A percentile compares a stretch with the other conserved stretches of the same genome.
Conservation (phyloP, 2,329 filamentous ascomycete genomes). For the Fusarium nodosum region DNA sequence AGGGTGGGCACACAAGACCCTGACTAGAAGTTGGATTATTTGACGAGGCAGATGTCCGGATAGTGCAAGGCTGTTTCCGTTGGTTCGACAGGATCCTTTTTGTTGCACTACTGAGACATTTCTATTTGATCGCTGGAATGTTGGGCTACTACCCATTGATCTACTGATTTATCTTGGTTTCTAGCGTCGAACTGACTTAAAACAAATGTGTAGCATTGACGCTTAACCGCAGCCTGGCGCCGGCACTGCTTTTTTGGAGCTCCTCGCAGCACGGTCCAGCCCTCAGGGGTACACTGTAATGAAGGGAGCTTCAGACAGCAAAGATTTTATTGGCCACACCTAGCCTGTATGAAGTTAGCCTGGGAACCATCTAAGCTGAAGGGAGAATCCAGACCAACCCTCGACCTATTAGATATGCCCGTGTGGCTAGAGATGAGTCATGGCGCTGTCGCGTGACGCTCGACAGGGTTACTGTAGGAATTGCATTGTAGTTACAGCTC, state of each 20-base stretch:
- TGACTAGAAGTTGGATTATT: neutral
- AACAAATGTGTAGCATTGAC: neutral
- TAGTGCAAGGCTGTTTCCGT: neutral
- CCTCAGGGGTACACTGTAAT: neutral
- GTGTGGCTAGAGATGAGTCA: neutral
- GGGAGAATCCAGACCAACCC: neutral
- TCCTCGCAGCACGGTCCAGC: neutral
- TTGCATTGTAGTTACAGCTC: constrained; percentile 6
- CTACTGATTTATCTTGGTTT: neutral
- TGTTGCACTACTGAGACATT: neutral
- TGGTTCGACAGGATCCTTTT: too few species aligned
- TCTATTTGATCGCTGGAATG: neutral
- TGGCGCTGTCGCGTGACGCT: neutral
- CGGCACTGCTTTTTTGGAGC: neutral
- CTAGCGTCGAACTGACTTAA: neutral
- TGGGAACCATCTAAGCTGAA: constrained; percentile 1
- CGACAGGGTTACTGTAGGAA: neutral
- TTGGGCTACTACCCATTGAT: neutral
- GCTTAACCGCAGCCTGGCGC: neutral
- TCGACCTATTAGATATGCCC: neutral
- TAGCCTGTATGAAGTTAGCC: neutral
- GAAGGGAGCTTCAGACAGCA: neutral
- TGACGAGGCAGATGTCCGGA: neutral
- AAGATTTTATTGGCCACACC: neutral
- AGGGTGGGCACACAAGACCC: neutral